Evolutionary conservation across 2,329 filamentous ascomycete genomes (phyloP), one percentile per base, ranked within the genome.

Genomic region (Paraphaeosphaeria sporulosa): DNA sequence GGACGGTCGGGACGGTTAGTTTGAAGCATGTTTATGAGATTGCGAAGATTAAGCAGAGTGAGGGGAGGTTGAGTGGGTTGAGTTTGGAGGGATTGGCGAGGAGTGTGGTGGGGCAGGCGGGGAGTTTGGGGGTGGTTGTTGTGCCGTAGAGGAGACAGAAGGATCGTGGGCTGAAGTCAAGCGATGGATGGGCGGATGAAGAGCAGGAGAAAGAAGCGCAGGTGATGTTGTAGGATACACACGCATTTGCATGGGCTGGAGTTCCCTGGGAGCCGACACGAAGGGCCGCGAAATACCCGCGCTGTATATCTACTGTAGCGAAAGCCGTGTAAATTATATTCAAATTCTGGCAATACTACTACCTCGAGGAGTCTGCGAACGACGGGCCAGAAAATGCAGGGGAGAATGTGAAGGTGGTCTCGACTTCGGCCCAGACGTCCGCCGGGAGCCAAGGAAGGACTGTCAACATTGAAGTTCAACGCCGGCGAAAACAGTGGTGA

Each of bases 1-100:
- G 96, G 68, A 87, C 83, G 8, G 87, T 96, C n/a, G 95, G 94
- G 59, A 90, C 87, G 3, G 86, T 99, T 58, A 95, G 90, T 71
- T 81, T 99, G 73, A 99, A 99, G 84, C 95, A 99, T 81, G 84
- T 99, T 23, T 98, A 93, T 81, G 94, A 98, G 82, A 98, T 99
- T 79, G 95, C 95, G 66, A 94, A 92, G 84, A 96, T 99, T 74
- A 99, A 99, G 86, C 90, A 79, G 57, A 66, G 68, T 2, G 82
- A 84, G 78, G 73, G 70, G 43, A 71, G 82, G 58, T 65, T 84
- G 65, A 75, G 70, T 75, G 89, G 90, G 0, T 91, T 94, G 89
- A 93, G 89, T 65, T 86, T 96, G 36, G 93, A 97, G 80, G 93
- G 91, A 0, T 77, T 98, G 72, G 84, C 88, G 27, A 86, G 91